Base-by-base conservation (phyloP, 495 filamentous ascomycete species). In the Penicillium coffeae region DNA sequence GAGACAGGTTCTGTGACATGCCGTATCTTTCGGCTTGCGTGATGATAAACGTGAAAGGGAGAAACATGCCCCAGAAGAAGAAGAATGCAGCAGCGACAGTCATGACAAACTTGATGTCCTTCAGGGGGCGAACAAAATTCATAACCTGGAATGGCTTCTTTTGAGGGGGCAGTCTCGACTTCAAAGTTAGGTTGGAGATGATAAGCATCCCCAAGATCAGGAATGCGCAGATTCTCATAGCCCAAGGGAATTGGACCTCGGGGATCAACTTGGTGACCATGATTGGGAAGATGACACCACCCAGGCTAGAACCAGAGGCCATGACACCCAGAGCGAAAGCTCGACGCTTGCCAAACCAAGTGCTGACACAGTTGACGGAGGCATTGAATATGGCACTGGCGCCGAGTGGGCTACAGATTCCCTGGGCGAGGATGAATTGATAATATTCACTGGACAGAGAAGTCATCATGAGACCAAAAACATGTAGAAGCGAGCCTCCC, bases 41-140 rank as follows among this genome's bases (percentile, higher is more conserved):
- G 21, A 84, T 80, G 30, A 92, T 70, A 57, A 81, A 90, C 57
- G 83, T 87, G 68, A 88, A 83, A 0, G 87, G 88, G 15, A 89
- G 55, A 62, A 88, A 89, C 61, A 87, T 78, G 27, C 85, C 86
- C 61, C 79, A 81, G 66, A 83, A 86, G 70, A 87, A 85, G 8
- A 84, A 68, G 57, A 87, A 86, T 4, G 60, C 55, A 1, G 64
- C 83, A 9, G 71, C 4, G 19, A 78, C 71, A 0, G 78, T 62
- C 3, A 83, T 53, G 0, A 66, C 18, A 54, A 79, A 88, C 3
- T 73, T 52, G 1, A 72, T 59, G 49, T 89, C 85, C n/a, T 55
- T 70, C 21, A 90, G 72, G 2, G 85, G 84, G 1, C 58, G 53
- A 3, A 83, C 22, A 58, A 87, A 88, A 1, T 85, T 78, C 44